Conservation (phyloP, 768 basidiomycete species). For the Naganishia vishniacii region DNA sequence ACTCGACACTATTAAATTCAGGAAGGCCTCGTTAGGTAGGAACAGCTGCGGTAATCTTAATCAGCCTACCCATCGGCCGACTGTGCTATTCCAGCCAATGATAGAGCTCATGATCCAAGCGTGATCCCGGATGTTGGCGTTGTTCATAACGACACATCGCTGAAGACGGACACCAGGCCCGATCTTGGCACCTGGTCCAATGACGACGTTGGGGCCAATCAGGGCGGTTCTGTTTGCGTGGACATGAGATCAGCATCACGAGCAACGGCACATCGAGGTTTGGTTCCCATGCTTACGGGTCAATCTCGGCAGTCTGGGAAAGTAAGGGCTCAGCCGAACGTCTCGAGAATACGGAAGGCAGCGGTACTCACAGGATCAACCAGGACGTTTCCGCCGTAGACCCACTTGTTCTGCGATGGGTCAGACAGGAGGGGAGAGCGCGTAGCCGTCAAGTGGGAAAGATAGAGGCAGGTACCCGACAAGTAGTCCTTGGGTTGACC, state of each 20-base stretch:
- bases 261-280: conserved; percentile 38
- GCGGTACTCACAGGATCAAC: conserved; percentile 50
- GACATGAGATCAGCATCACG: conserved; percentile 42
- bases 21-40: too few species aligned
- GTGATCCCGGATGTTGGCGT: conserved; percentile 52
- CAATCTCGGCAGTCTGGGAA: not conserved
- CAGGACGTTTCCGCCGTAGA: conserved; percentile 52
- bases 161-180: conserved; percentile 52
- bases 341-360: not conserved
- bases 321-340: not conserved
- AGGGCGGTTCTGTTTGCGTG: conserved; percentile 36
- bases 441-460: conserved; percentile 50
- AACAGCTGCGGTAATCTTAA: too few species aligned
- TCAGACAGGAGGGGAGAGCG: conserved; percentile 49
- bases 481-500: conserved; percentile 53
- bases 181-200: conserved; percentile 52
- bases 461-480: conserved; percentile 52
- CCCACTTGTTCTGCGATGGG: conserved; percentile 51
- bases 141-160: conserved; percentile 52
- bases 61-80: conserved; percentile 48
- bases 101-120: conserved; percentile 53
- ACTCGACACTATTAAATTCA: conserved; percentile 44
- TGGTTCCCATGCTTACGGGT: not conserved
- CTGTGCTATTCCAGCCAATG: conserved; percentile 51
- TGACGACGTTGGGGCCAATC: conserved; percentile 53